These are phyloP conservation scores for Aquilaria yunnanensis DNA, from an alignment of 345 rosid species.

Conservation along the genomic window DNA sequence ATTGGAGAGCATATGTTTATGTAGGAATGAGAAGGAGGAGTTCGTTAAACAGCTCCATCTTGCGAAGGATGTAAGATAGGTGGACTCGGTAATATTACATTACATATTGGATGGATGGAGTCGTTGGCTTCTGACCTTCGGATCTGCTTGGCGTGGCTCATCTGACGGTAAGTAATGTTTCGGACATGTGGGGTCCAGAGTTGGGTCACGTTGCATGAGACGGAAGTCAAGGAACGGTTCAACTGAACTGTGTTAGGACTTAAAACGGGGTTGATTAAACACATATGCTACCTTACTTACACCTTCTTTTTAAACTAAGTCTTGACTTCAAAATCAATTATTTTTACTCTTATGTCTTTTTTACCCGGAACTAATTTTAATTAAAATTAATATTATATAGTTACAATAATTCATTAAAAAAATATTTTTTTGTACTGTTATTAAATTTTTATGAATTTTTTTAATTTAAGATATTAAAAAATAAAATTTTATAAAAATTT, in stretches of 20 bases:
- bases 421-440: no score
- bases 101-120: constrained; percentile 12
- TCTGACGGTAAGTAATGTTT: constrained; percentile 23
- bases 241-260: constrained; percentile 19
- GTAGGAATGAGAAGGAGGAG: constrained; percentile 13
- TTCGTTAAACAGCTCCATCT: constrained; percentile 66
- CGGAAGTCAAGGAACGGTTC: constrained; percentile 43
- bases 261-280: constrained; percentile 14
- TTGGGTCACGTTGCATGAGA: constrained; percentile 9
- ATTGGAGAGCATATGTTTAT: neutral
- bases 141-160: neutral
- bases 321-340: no score
- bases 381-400: no score
- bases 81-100: constrained; percentile 32
- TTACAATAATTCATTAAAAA: no score
- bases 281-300: neutral
- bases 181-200: neutral
- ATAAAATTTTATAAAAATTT: no score
- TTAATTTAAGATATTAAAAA: no score
- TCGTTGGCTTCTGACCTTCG: constrained; percentile 15
- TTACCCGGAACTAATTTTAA: no score
- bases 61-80: constrained; percentile 23
- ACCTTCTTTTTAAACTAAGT: no score
- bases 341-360: no score
- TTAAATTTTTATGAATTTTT: no score